Base-by-base conservation (phyloP, 345 rosid species). In the Linum usitatissimum region DNA sequence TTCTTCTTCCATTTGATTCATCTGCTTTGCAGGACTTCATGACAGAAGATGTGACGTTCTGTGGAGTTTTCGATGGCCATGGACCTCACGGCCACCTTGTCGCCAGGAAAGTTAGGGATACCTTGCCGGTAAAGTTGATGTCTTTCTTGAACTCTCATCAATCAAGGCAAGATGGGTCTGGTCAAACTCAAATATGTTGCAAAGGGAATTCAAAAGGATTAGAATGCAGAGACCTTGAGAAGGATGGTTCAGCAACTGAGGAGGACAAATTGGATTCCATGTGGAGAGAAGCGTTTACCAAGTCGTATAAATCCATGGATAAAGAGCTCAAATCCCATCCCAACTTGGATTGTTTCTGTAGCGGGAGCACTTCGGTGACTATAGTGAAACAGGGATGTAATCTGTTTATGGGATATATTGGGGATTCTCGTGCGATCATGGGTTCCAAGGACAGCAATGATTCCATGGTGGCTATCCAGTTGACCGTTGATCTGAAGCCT, bases 21-120 rank as follows among this genome's bases (percentile, higher is more conserved):
- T 9, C 64, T 64, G 53, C 67, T 70, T 17, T 80, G 58, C 71
- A 93, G 99, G 99, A 93, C 75, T 94, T 88, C 81, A 68, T 86
- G 81, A 70, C 82, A n/a, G 88, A 88, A 70, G 97, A 90, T 73
- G 84, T 81, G 73, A 94, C 84, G 4, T 90, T 94, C 64, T 90
- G 96, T 55, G 99, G 99, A 28, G 84, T 94, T 34, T 94, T 94
- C 68, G 99, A 94, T 79, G 99, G 99, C 69, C 99, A 94, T 71
- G 99, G 99, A 62, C 99, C 99, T 42, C 86, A 88, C 62, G 99
- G 99, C 53, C 99, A 94, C 83, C 96, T 84, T 57, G 99, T 94
- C 67, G 87, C 99, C 30, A 90, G 89, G 69, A 93, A 85, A 80
- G 99, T 93, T 65, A 88, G 96, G 79, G 99, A 93, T 63, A 73